Evolutionary conservation across 2,329 filamentous ascomycete genomes (phyloP), one percentile per base, ranked within the genome.

Genomic region (Dryadomyces sulphureus): DNA sequence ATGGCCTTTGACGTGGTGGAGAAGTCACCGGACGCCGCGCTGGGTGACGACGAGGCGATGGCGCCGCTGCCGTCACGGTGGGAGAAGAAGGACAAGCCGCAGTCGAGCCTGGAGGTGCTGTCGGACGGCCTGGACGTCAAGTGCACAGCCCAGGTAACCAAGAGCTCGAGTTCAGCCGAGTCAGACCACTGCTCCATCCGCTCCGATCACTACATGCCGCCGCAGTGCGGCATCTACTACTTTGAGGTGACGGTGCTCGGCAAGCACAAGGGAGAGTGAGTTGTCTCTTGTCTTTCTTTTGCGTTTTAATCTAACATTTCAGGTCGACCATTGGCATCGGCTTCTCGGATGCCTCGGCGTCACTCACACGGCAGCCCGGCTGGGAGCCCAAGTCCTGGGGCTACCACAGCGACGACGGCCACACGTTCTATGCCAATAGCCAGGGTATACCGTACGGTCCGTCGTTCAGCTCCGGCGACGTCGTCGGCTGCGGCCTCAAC

Each of bases 201-300:
- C 47, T 77, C 89, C 24, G 84, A 98, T 60, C 72, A 88, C 59
- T 76, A 80, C 42, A 95, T 96, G 78, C 88, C 92, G 4, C 72
- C 79, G 32, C 83, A 94, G 57, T 92, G 85, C 54, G 92, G 92
- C 2, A 81, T 98, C 49, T 98, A 94, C 62, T 98, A 98, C 61
- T 98, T 79, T 58, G 92, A 98, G 59, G 71, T 82, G 21, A 64
- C 64, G 16, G 66, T 78, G 41, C 48, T 73, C 22, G 63, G 66
- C 16, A 68, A 65, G 45, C 73, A 69, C 56, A 63, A 65, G 51
- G 71, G 75, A 38, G 74, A 77, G 72, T 77, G 65, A 45, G 73
- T 70, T 11, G 16, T 14, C 22, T 5, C 5, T 38, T 8, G n/a
- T n/a, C n/a, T n/a, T n/a, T n/a, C n/a, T n/a, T 30, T 6, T 20